These are phyloP conservation scores for Selaginella moellendorffii DNA, from an alignment of 75 land plant genomes.

Conservation along the genomic window DNA sequence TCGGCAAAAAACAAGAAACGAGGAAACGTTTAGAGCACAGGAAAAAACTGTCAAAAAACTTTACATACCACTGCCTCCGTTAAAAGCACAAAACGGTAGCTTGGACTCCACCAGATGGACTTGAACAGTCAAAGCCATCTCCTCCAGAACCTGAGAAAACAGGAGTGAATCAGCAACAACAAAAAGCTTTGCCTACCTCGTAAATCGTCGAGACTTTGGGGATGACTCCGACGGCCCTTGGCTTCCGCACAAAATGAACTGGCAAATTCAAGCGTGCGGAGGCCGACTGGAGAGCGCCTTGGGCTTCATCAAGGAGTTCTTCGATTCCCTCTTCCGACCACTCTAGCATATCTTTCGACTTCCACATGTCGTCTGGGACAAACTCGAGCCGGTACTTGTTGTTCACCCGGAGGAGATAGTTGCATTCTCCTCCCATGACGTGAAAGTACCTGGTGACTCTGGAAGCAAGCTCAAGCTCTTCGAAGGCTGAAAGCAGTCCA, in stretches of 20 bases:
- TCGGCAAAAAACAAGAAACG: neutral
- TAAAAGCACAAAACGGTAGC: conserved; percentile 42
- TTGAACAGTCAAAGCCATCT: conserved; percentile 38
- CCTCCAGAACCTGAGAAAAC: conserved; percentile 26
- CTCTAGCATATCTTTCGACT: neutral
- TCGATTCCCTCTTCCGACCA: conserved; percentile 4
- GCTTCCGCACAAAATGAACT: neutral
- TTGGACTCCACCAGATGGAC: conserved; percentile 33
- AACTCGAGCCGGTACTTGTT: neutral
- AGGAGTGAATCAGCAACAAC: no score
- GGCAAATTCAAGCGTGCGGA: neutral
- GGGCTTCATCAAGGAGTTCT: neutral
- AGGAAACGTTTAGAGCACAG: no score
- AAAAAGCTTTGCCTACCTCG: no score
- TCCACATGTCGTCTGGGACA: conserved; percentile 1
- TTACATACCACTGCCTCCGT: conserved; percentile 34
- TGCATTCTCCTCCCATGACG: conserved; percentile 6
- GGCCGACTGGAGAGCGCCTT: neutral
- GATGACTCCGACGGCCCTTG: conserved; percentile 6
- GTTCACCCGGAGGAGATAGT: neutral
- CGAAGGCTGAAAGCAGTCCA: conserved; percentile 29
- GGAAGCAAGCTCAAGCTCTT: conserved; percentile 14
- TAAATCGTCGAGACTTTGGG: neutral
- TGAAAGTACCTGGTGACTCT: neutral
- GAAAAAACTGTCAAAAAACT: no score